Conservation (phyloP, 345 rosid genomes). For the Diplotaxis tenuifolia region DNA sequence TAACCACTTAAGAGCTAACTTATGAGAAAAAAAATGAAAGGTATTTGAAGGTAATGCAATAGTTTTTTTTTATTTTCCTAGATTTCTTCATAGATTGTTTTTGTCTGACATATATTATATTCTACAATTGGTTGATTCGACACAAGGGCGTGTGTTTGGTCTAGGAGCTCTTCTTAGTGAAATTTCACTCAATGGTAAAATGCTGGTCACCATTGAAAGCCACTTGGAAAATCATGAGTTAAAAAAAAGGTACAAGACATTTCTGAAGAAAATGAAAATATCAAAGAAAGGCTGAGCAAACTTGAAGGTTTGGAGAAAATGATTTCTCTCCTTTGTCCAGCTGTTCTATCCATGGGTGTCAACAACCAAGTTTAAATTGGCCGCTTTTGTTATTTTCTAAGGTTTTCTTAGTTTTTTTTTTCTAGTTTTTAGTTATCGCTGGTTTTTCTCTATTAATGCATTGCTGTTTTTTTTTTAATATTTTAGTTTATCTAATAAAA, state of each 20-base stretch:
- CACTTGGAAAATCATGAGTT: not conserved
- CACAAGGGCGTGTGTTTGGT: not conserved
- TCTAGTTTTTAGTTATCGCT: not conserved
- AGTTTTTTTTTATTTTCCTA: not conserved
- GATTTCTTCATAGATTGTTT: not conserved
- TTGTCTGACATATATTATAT: not conserved
- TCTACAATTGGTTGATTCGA: not conserved
- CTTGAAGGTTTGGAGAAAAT: not conserved
- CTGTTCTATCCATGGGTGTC: not conserved
- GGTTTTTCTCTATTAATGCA: not conserved
- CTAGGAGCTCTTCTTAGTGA: not conserved
- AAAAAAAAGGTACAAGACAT: not conserved
- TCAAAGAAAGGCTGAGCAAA: not conserved
- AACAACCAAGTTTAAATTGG: not conserved
- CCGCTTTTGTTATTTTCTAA: not conserved
- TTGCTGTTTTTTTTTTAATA: too few relatives aligned
- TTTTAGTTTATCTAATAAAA: not conserved
- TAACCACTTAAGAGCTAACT: too few relatives aligned
- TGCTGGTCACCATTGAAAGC: not conserved
- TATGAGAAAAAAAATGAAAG: too few relatives aligned
- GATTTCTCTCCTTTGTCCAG: not conserved
- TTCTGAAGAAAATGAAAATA: too few relatives aligned
- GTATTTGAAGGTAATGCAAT: not conserved
- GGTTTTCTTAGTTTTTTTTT: not conserved
- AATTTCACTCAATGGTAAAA: not conserved